Evolutionary conservation across 306 rosid species (phyloP).

Genomic region (Clitoria ternatea): DNA sequence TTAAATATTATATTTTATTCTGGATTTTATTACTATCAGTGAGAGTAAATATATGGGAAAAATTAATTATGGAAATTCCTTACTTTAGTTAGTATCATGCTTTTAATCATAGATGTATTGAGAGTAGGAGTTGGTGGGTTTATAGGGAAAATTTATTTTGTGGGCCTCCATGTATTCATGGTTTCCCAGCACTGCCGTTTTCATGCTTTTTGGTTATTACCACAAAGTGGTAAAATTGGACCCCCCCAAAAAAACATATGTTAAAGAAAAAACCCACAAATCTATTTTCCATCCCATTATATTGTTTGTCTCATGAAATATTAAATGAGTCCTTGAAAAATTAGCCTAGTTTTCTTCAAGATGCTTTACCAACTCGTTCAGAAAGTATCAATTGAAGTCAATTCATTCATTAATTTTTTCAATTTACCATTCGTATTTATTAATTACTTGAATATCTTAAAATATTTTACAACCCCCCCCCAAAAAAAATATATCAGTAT

Average conservation of each 20-base stretch:
- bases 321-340: background rate
- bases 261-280: background rate
- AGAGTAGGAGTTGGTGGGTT: slow-evolving; percentile 44
- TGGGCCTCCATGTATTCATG: slow-evolving; percentile 35
- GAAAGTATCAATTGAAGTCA: too few relatives aligned
- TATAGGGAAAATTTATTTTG: slow-evolving; percentile 33
- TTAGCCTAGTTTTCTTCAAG: background rate
- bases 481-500: background rate
- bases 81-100: background rate
- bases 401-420: background rate
- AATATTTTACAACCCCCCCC: background rate
- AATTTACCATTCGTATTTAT: background rate
- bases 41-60: background rate
- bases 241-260: background rate
- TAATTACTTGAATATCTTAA: background rate
- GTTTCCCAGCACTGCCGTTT: background rate
- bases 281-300: background rate
- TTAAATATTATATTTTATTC: background rate
- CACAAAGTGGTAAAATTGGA: background rate
- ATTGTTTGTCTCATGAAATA: background rate
- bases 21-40: background rate
- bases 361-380: background rate
- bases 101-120: slow-evolving; percentile 34
- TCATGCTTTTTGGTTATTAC: background rate
- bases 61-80: background rate